Evolutionary conservation across 768 basidiomycete species (phyloP), one percentile per base, ranked within the genome.

Genomic region (Heimioporus sp.): DNA sequence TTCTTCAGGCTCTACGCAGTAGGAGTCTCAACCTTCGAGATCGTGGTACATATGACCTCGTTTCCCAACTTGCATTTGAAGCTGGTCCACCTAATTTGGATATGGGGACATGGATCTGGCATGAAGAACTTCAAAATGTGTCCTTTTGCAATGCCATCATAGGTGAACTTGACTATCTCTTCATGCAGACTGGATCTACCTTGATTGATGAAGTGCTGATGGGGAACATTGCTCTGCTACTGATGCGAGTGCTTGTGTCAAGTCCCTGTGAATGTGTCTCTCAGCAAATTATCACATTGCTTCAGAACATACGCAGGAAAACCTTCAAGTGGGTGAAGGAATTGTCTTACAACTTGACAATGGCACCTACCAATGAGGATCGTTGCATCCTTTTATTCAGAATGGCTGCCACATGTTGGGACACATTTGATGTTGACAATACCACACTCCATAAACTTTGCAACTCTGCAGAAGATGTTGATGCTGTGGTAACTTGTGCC

Each of bases 21-120:
- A 59, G 65, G n/a, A 49, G 51, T 1, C 58, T 80, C 40, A 67
- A 67, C 7, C 72, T 80, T 48, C 59, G 65, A 19, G 42, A 54
- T 7, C 65, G 68, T 3, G 73, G 69, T 13, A 75, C 80, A 0
- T 65, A 77, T 46, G 46, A 65, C 3, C 62, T 79, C 8, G 21
- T 80, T 7, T 59, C 55, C 6, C 78, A 78, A 48, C 66, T 77
- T 17, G 67, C 68, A 0, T 72, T 66, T 54, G 75, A 79, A 50
- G 58, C 73, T 3, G 75, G 76, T 35, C 61, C 56, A 7, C n/a
- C 58, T 4, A 16, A 38, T 38, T 58, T 52, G 5, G 52, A 52
- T 1, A 55, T 38, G 13, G 57, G 55, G 7, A 32, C 36, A 19
- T 46, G 64, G 32, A 61, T 63, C n/a, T n/a, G n/a, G n/a, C n/a